phyloP scores from a whole-genome alignment of 23 red algal genomes.

The Gracilaria domingensis region DNA sequence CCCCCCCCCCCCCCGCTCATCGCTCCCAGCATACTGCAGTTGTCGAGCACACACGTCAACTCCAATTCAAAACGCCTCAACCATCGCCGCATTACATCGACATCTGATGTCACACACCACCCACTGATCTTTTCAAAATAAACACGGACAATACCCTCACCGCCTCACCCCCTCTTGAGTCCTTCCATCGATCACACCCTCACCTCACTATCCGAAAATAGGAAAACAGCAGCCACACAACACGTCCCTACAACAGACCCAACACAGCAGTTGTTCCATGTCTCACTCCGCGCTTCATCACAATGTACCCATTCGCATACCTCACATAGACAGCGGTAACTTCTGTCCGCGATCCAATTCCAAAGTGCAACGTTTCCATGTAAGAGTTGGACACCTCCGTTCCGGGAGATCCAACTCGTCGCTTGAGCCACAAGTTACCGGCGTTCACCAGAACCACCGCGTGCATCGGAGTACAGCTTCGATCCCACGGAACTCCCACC shows the following conservation, averaged over 20 bases:
- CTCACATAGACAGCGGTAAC: slow-evolving; percentile 32
- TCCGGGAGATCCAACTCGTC: slow-evolving; percentile 59
- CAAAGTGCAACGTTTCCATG: slow-evolving; percentile 68
- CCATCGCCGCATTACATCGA: too few species aligned
- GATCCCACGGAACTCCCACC: slow-evolving; percentile 44
- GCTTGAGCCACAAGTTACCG: slow-evolving; percentile 27
- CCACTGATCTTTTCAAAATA: too few species aligned
- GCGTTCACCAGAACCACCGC: slow-evolving; percentile 49
- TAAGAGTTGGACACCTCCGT: slow-evolving; percentile 41
- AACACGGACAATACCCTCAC: too few species aligned
- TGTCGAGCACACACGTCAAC: too few species aligned
- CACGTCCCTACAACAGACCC: background rate
- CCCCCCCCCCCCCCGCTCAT: too few species aligned
- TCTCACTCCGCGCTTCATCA: slow-evolving; percentile 16
- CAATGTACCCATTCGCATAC: slow-evolving; percentile 42
- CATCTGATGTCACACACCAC: too few species aligned
- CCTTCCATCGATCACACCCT: too few species aligned
- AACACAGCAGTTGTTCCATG: slow-evolving; percentile 9
- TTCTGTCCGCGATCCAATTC: slow-evolving; percentile 27
- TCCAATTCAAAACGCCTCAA: too few species aligned
- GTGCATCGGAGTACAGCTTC: slow-evolving; percentile 46
- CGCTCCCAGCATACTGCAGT: too few species aligned
- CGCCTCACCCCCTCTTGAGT: background rate
- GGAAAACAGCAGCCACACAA: background rate
- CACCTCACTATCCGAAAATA: background rate